Evolutionary conservation across 495 filamentous ascomycete species (phyloP).

Genomic region (Pyrenopolyporus hunteri): DNA sequence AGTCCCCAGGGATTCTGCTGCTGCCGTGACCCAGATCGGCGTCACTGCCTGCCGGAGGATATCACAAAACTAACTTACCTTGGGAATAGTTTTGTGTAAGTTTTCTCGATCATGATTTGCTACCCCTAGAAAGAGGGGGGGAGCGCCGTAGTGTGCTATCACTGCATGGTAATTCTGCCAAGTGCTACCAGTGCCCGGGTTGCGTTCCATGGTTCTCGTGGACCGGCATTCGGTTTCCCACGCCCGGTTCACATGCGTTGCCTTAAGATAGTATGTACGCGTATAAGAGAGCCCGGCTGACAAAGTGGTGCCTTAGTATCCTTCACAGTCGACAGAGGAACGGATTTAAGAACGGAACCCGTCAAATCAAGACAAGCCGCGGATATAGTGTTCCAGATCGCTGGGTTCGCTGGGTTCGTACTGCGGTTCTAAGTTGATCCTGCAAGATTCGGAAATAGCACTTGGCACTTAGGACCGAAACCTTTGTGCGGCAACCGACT

Average conservation of each 20-base stretch:
- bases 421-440: slow-evolving; percentile 2
- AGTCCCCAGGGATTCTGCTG: neutral
- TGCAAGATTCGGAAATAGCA: slow-evolving; percentile 28
- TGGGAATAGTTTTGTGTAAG: slow-evolving; percentile 28
- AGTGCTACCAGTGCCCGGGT: slow-evolving; percentile 4
- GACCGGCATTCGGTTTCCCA: neutral
- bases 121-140: neutral
- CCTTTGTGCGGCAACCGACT: too few relatives aligned
- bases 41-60: slow-evolving; percentile 13
- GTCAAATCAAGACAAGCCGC: slow-evolving; percentile 5
- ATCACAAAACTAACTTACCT: slow-evolving; percentile 23
- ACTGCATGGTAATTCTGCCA: slow-evolving; percentile 8
- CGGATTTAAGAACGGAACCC: too few relatives aligned
- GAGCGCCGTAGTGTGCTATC: slow-evolving; percentile 10
- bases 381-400: slow-evolving; percentile 11
- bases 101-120: slow-evolving; percentile 25
- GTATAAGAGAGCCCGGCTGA: slow-evolving; percentile 18
- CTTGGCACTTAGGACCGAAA: slow-evolving; percentile 6
- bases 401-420: neutral
- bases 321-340: neutral
- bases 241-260: neutral
- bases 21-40: slow-evolving; percentile 19
- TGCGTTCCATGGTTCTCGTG: neutral
- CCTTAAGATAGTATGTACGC: too few relatives aligned
- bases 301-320: slow-evolving; percentile 14